Evolutionary conservation across 306 rosid species (phyloP).

Genomic region (Vigna angularis): DNA sequence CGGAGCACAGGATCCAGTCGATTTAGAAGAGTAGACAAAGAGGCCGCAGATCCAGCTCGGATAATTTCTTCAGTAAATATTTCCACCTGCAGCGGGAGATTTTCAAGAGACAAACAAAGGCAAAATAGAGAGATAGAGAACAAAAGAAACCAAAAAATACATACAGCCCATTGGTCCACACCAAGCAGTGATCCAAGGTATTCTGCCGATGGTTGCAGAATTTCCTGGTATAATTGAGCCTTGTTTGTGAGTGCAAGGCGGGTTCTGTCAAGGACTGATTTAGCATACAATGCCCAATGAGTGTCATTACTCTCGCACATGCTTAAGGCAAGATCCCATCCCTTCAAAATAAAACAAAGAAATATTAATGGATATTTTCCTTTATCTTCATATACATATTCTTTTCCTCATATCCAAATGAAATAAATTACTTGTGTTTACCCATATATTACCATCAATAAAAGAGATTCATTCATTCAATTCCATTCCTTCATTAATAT

Average conservation of each 20-base stretch:
- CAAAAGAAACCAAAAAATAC: conserved; percentile 44
- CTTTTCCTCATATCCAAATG: no score
- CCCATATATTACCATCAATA: no score
- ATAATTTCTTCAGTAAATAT: conserved; percentile 98
- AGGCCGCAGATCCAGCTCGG: conserved; percentile 98
- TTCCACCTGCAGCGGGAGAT: conserved; percentile 70
- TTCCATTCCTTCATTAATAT: no score
- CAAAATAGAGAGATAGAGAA: not conserved
- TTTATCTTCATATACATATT: not conserved
- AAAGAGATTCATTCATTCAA: no score
- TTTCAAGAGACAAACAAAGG: conserved; percentile 50
- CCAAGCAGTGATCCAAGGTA: conserved; percentile 95
- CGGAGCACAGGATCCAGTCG: conserved; percentile 94
- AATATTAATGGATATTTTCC: conserved; percentile 32
- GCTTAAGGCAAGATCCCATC: conserved; percentile 81
- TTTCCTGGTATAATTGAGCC: conserved; percentile 77
- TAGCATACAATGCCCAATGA: conserved; percentile 91
- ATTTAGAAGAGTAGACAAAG: conserved; percentile 88
- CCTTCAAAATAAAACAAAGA: conserved; percentile 64
- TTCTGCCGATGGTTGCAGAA: conserved; percentile 95
- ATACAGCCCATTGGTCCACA: conserved; percentile 90
- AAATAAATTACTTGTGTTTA: no score
- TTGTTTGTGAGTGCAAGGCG: conserved; percentile 92
- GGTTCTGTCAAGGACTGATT: conserved; percentile 96
- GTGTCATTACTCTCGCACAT: conserved; percentile 64